Evolutionary conservation across 2,329 filamentous ascomycete species (phyloP).

Genomic region (Botrytis squamosa): DNA sequence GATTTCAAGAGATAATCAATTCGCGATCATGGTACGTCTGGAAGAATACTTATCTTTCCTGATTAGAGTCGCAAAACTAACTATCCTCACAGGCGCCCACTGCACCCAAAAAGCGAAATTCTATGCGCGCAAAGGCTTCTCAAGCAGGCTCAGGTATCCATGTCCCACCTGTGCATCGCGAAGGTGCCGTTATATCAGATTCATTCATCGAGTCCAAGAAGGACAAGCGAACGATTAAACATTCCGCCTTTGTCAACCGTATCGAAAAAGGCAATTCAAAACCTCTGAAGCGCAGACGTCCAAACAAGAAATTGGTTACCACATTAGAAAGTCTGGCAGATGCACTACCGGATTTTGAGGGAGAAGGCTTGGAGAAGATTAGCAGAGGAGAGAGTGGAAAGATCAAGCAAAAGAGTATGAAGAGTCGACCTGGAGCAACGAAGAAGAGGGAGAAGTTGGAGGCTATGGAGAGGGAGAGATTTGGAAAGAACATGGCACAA

Average conservation of each 20-base stretch:
- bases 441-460: conserved; percentile 82
- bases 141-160: conserved; percentile 48
- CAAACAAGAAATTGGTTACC: conserved; percentile 74
- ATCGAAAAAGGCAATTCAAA: conserved; percentile 62
- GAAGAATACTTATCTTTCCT: neutral
- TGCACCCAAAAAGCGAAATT: conserved; percentile 52
- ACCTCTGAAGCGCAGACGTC: conserved; percentile 62
- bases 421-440: conserved; percentile 72
- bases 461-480: conserved; percentile 76
- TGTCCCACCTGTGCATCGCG: conserved; percentile 40
- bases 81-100: conserved; percentile 42
- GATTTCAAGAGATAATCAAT: neutral
- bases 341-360: conserved; percentile 65
- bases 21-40: conserved; percentile 25
- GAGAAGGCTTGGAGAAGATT: conserved; percentile 41
- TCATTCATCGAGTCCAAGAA: conserved; percentile 71
- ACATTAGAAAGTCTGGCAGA: conserved; percentile 75
- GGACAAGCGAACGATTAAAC: conserved; percentile 81
- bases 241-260: conserved; percentile 73
- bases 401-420: conserved; percentile 72
- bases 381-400: conserved; percentile 54
- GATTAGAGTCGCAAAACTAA: conserved; percentile 26
- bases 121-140: conserved; percentile 56
- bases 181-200: conserved; percentile 52
- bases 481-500: conserved; percentile 78